A percentile compares a stretch with the other conserved stretches of the same genome.
These are phyloP conservation scores for Dispira simplex DNA, from an alignment of 192 early-diverging fungal genomes.

Conservation along the genomic window DNA sequence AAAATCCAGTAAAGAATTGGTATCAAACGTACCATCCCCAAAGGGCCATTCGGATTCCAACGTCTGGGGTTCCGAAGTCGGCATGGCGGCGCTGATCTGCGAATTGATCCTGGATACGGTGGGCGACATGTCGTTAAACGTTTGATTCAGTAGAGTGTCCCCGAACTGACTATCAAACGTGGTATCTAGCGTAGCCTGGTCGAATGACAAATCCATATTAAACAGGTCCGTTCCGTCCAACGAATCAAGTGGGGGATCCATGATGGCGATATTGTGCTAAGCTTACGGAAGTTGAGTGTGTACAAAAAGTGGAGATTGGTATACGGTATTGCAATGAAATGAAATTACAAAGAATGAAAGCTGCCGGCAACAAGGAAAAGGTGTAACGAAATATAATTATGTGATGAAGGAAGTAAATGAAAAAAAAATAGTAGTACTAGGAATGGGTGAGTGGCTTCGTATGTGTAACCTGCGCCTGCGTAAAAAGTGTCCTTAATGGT, in stretches of 20 bases:
- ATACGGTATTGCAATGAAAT: neutral
- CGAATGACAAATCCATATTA: neutral
- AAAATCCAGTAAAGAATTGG: neutral
- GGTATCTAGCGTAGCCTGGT: neutral
- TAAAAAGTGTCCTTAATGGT: too few relatives aligned
- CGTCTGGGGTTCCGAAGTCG: neutral
- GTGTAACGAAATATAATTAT: too few relatives aligned
- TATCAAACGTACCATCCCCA: conserved; percentile 1
- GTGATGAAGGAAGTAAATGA: neutral
- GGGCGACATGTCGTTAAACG: neutral
- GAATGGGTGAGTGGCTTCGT: neutral
- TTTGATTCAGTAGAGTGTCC: neutral
- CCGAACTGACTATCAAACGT: neutral
- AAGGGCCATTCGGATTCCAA: conserved; percentile 8
- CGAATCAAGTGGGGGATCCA: neutral
- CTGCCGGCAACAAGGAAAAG: too few relatives aligned
- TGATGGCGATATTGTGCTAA: neutral
- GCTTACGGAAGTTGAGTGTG: too few relatives aligned
- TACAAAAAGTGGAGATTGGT: neutral
- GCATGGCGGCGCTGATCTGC: neutral
- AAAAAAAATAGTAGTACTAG: neutral
- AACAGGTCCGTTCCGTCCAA: neutral
- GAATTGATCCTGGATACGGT: neutral
- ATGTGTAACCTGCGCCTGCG: too few relatives aligned
- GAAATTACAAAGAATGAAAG: neutral